Base-by-base conservation (phyloP, 2,329 filamentous ascomycete species). In the Talaromyces sp. region DNA sequence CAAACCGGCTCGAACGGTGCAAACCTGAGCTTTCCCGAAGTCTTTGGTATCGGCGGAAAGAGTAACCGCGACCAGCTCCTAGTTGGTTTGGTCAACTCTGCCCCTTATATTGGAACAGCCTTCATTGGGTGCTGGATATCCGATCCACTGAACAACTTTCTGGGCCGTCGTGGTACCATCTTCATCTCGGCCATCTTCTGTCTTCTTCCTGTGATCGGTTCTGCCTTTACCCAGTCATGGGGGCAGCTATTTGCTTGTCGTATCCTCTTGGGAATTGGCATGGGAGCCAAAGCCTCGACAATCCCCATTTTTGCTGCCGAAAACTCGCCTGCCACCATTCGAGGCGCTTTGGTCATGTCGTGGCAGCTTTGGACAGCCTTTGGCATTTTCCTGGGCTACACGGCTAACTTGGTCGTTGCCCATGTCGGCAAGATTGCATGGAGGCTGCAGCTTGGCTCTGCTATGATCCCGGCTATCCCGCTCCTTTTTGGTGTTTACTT, bases 181-280 rank as follows among this genome's bases (percentile, higher is more conserved):
- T 88, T 88, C 68, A 70, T 87, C 52, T 81, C 81, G 7, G 84
- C 83, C 12, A 74, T 87, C 65, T 86, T 89, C 69, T 88, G 83
- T 68, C 76, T 90, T 31, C 81, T 88, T 69, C 80, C 88, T 1
- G 85, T 88, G 1, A 84, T 92, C 63, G 88, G 86, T n/a, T 85
- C 83, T 57, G 88, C 81, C 0, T 66, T 84, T 17, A 79, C 80
- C 9, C 84, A 87, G 64, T 83, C 73, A 38, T 89, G 85, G 84
- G 73, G 71, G 9, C 78, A 87, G 66, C 75, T 88, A 3, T 78
- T 85, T 46, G 74, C 80, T n/a, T 80, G 76, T 58, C 82, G 84
- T 74, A 74, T 83, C 17, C 77, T 88, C 0, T 77, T 87, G 5
- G 84, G 84, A 9, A 73, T 87, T 29, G 85, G 85, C 6, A 87